Evolutionary conservation across 1,284 basidiomycete genomes (phyloP), one percentile per base, ranked within the genome.

Genomic region (Ganoderma multipileum): DNA sequence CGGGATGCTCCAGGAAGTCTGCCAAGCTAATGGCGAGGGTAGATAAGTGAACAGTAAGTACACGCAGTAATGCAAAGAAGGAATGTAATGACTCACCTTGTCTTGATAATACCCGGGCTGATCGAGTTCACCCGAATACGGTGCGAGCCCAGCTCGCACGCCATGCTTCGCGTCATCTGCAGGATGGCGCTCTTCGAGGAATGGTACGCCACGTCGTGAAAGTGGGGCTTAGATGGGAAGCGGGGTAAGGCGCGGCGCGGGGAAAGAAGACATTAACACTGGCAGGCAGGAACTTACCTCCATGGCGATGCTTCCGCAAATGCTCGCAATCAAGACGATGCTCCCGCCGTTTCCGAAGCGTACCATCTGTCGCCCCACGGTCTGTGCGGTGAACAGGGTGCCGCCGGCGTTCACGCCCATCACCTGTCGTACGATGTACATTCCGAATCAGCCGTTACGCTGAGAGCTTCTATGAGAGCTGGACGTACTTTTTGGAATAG

Each of bases 151-250:
- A 94, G 87, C 77, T 96, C 95, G 77, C 91, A 92, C 0, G 94
- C 94, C 85, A 95, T 87, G 80, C 91, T 95, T 69, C 93, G 87
- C 18, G 84, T 89, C 89, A 95, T 92, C 80, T 95, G 94, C 44
- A 94, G 79, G 6, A 95, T 90, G 0, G 90, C 94, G 1, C 90
- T 88, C 81, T 95, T 95, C 79, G 90, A 91, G 55, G 89, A 85
- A 78, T 94, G 94, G 81, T 94, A 94, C n/a, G 91, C 87, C 42
- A 89, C 85, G 20, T 58, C 55, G 33, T 38, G 47, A 23, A 50
- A 50, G 23, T 50, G 23, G 23, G 47, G 47, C 47, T 50, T n/a
- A 1, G 20, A 20, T 6, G n/a, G 44, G 20, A 7, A 23, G 20
- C 20, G 44, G 38, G 9, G 38, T 39, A 8, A 39, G 38, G 38